Percentiles rank a stretch among this genome's conserved stretches.
Evolutionary conservation across 768 basidiomycete species (phyloP).

Genomic region (Mrakia hoshinonis): DNA sequence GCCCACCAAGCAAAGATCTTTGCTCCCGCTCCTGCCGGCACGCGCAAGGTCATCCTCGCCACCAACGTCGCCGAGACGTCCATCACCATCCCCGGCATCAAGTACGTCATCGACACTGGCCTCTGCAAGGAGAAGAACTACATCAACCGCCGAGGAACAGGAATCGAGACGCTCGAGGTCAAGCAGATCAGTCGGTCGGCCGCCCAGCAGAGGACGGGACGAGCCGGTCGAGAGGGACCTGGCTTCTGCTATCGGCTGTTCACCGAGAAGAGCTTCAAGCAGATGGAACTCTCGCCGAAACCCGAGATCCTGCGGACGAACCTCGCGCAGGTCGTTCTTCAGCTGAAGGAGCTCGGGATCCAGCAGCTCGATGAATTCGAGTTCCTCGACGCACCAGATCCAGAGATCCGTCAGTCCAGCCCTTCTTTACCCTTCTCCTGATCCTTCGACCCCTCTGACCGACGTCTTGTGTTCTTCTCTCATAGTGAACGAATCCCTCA

Average conservation of each 20-base stretch:
- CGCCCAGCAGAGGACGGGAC: conserved; percentile 77
- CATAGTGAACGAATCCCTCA: conserved; percentile 40
- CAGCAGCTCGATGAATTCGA: conserved; percentile 72
- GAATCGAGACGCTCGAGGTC: conserved; percentile 77
- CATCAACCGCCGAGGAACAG: conserved; percentile 64
- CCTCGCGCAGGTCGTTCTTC: conserved; percentile 70
- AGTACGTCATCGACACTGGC: conserved; percentile 91
- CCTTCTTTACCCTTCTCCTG: not conserved
- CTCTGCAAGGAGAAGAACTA: conserved; percentile 92
- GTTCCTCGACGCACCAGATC: conserved; percentile 79
- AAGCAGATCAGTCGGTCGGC: conserved; percentile 79
- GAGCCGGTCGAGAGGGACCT: conserved; percentile 83
- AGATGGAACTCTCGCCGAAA: conserved; percentile 57
- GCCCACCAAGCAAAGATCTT: conserved; percentile 73
- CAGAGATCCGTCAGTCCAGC: conserved; percentile 57
- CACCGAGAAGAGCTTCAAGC: conserved; percentile 67
- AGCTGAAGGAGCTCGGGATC: conserved; percentile 66
- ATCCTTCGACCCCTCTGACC: not conserved
- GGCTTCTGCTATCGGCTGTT: conserved; percentile 89
- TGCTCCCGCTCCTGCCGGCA: conserved; percentile 52
- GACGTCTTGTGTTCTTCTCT: not conserved
- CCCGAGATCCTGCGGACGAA: conserved; percentile 88
- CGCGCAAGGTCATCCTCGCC: conserved; percentile 84
- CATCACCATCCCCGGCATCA: conserved; percentile 92
- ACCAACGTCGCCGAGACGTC: conserved; percentile 98